Conservation (phyloP, 768 basidiomycete species). For the Myochromella boudieri region DNA sequence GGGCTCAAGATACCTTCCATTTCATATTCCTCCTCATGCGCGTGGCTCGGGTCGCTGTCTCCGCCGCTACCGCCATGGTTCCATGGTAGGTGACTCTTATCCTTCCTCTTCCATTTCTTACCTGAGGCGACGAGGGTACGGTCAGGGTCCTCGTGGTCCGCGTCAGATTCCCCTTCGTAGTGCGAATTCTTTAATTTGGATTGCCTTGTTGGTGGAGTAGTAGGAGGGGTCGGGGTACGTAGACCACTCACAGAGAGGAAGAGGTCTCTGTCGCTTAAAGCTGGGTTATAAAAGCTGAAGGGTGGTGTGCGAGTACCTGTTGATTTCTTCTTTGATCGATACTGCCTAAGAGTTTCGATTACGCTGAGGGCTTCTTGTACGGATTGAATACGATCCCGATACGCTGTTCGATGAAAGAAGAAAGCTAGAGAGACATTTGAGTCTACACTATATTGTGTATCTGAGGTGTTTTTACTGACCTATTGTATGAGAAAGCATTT, state of each 20-base stretch:
- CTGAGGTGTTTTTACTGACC: conserved; percentile 26
- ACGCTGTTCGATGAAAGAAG: conserved; percentile 77
- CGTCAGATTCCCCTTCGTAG: conserved; percentile 10
- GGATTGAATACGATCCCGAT: conserved; percentile 65
- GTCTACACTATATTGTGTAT: background rate
- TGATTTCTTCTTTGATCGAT: conserved; percentile 51
- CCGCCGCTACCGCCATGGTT: background rate
- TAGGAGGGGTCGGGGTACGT: conserved; percentile 20
- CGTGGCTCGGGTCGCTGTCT: background rate
- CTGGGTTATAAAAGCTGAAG: conserved; percentile 29
- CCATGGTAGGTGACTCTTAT: conserved; percentile 8
- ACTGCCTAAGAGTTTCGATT: conserved; percentile 67
- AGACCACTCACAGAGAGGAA: conserved; percentile 33
- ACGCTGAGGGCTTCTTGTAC: conserved; percentile 53
- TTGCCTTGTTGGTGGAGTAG: no score
- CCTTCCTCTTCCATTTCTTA: conserved; percentile 11
- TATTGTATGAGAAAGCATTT: conserved; percentile 70
- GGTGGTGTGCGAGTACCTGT: conserved; percentile 43
- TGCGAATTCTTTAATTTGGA: conserved; percentile 13
- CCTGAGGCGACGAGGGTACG: conserved; percentile 3
- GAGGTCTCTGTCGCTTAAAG: conserved; percentile 41
- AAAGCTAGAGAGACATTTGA: conserved; percentile 44
- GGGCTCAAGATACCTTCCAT: conserved; percentile 9
- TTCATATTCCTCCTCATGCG: conserved; percentile 1
- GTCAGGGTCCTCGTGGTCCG: conserved; percentile 20